Evolutionary conservation across 2,329 filamentous ascomycete genomes (phyloP).

Genomic region (Verticillium isaacii): DNA sequence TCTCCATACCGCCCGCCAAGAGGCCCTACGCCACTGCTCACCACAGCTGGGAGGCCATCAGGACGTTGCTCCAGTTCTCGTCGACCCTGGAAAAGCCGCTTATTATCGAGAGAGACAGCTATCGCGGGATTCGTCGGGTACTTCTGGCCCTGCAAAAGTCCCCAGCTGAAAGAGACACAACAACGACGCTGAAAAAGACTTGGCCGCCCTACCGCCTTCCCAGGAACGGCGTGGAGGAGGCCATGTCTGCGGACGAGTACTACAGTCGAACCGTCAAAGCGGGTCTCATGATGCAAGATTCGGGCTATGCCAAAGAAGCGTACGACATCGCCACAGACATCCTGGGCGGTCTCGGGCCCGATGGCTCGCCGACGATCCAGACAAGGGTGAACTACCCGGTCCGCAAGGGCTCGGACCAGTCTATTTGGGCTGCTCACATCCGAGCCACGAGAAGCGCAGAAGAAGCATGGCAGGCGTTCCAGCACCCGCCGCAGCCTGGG

Average conservation of each 20-base stretch:
- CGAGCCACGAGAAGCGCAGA: conserved; percentile 54
- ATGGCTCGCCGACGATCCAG: conserved; percentile 54
- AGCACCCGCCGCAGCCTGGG: conserved; percentile 26
- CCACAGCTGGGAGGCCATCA: conserved; percentile 55
- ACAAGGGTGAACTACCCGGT: conserved; percentile 19
- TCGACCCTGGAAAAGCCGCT: conserved; percentile 42
- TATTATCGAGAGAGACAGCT: conserved; percentile 45
- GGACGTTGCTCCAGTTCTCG: conserved; percentile 46
- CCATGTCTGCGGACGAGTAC: conserved; percentile 43
- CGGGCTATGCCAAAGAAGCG: conserved; percentile 45
- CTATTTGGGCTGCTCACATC: conserved; percentile 50
- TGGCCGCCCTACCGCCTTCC: conserved; percentile 59
- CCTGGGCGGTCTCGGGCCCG: conserved; percentile 45
- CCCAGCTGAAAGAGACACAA: conserved; percentile 41
- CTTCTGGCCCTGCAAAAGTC: conserved; percentile 50
- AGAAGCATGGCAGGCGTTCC: conserved; percentile 55
- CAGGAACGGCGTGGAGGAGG: conserved; percentile 56
- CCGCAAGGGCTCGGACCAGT: conserved; percentile 5
- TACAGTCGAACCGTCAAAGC: conserved; percentile 49
- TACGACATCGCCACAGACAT: conserved; percentile 45
- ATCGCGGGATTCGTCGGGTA: conserved; percentile 49
- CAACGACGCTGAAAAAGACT: conserved; percentile 40
- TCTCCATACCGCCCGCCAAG: conserved; percentile 24
- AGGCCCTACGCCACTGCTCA: conserved; percentile 30
- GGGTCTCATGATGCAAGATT: conserved; percentile 48